Conservation (phyloP, 2,329 filamentous ascomycete species). For the Penicillium sp. region DNA sequence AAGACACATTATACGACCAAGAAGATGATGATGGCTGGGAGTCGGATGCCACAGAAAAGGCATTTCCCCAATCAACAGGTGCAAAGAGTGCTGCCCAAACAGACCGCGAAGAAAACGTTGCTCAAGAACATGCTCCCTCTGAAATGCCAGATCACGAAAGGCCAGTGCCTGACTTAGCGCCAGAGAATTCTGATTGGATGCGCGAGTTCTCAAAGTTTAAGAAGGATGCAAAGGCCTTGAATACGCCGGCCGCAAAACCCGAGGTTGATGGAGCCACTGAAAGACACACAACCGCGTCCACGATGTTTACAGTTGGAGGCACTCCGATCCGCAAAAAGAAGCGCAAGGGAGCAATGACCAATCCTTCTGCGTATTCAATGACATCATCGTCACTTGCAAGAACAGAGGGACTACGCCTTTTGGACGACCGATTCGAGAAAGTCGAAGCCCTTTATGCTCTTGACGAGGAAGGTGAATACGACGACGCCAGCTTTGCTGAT, state of each 20-base stretch:
- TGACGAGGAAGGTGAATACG: slow-evolving; percentile 54
- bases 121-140: slow-evolving; percentile 22
- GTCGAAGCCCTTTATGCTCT: slow-evolving; percentile 77
- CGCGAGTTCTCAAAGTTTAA: slow-evolving; percentile 94
- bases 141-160: slow-evolving; percentile 36
- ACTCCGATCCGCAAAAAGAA: slow-evolving; percentile 70
- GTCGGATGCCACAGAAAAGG: slow-evolving; percentile 85
- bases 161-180: slow-evolving; percentile 43
- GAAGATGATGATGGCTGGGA: slow-evolving; percentile 86
- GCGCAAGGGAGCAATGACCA: slow-evolving; percentile 88
- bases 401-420: slow-evolving; percentile 77
- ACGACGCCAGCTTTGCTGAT: slow-evolving; percentile 41
- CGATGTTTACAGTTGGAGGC: slow-evolving; percentile 60
- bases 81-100: slow-evolving; percentile 32
- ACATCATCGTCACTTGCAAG: slow-evolving; percentile 80
- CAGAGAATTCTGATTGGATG: slow-evolving; percentile 79
- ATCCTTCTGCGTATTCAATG: slow-evolving; percentile 85
- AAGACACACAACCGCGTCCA: slow-evolving; percentile 40
- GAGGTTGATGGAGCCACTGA: slow-evolving; percentile 29
- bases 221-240: slow-evolving; percentile 57
- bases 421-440: slow-evolving; percentile 89
- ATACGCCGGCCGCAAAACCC: slow-evolving; percentile 17
- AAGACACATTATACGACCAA: slow-evolving; percentile 54
- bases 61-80: slow-evolving; percentile 42
- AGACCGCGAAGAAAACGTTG: slow-evolving; percentile 39